A percentile compares a stretch with the other conserved stretches of the same genome.
Conservation (phyloP, 805 yeast species). For the Myxozyma neotropica region DNA sequence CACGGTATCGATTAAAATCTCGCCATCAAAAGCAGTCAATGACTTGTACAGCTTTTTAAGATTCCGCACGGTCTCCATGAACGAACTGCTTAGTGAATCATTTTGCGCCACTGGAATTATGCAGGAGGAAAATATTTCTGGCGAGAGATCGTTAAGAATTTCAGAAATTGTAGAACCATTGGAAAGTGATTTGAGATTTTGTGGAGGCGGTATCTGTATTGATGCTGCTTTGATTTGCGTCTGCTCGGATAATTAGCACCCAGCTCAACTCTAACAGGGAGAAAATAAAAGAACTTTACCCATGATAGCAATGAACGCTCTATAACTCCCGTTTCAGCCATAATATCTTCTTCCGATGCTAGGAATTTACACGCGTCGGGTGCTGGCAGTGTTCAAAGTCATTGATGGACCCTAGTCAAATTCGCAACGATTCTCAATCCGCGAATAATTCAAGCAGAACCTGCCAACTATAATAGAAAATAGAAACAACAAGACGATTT, state of each 20-base stretch:
- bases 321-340: neutral
- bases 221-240: conserved; percentile 1
- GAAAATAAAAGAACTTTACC: conserved; percentile 9
- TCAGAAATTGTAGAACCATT: conserved; percentile 19
- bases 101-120: neutral
- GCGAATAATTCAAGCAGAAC: no score
- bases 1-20: neutral
- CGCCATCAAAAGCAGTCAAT: conserved; percentile 10
- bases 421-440: no score
- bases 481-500: no score
- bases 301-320: conserved; percentile 14
- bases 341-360: neutral
- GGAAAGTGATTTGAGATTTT: conserved; percentile 10
- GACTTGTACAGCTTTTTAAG: conserved; percentile 22
- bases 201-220: neutral
- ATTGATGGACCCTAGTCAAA: neutral
- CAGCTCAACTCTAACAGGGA: no score
- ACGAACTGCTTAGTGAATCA: conserved; percentile 8
- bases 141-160: conserved; percentile 15
- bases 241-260: neutral
- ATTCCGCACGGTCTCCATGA: conserved; percentile 26
- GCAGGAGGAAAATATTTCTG: conserved; percentile 8
- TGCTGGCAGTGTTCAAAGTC: neutral
- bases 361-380: neutral
- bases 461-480: no score